Percentiles rank a stretch among this genome's conserved stretches.
Conservation (phyloP, 306 rosid genomes). For the Canavalia gladiata region DNA sequence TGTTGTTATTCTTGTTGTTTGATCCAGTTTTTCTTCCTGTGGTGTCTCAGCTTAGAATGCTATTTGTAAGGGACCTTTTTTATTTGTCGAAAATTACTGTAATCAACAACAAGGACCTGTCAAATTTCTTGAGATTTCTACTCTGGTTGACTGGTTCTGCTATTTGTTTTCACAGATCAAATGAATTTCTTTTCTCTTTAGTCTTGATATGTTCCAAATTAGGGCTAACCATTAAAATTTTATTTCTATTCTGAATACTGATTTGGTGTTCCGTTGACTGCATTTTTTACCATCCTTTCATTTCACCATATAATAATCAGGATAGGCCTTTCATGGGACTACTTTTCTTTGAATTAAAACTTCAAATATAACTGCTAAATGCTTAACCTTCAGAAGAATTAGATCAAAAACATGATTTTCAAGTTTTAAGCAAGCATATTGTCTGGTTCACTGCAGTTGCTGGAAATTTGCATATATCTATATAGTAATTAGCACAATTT, state of each 20-base stretch:
- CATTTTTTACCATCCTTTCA: neutral
- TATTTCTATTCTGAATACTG: neutral
- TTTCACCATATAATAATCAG: constrained; percentile 14
- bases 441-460: constrained; percentile 20
- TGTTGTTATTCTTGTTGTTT: neutral
- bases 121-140: constrained; percentile 11
- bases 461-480: constrained; percentile 3
- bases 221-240: neutral
- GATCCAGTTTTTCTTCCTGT: neutral
- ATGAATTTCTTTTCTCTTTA: constrained; percentile 8
- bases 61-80: neutral
- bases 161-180: neutral
- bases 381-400: constrained; percentile 20
- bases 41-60: constrained; percentile 14
- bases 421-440: neutral
- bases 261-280: neutral
- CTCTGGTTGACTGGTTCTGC: neutral
- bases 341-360: constrained; percentile 10
- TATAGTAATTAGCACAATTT: neutral
- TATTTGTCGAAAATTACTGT: neutral
- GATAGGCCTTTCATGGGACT: constrained; percentile 7
- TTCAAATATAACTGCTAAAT: neutral
- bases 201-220: neutral
- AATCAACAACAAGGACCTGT: neutral
- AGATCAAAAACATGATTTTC: constrained; percentile 19